A percentile compares a stretch with the other conserved stretches of the same genome.
Conservation (phyloP, 2,329 filamentous ascomycete genomes). For the Diplodia intermedia region DNA sequence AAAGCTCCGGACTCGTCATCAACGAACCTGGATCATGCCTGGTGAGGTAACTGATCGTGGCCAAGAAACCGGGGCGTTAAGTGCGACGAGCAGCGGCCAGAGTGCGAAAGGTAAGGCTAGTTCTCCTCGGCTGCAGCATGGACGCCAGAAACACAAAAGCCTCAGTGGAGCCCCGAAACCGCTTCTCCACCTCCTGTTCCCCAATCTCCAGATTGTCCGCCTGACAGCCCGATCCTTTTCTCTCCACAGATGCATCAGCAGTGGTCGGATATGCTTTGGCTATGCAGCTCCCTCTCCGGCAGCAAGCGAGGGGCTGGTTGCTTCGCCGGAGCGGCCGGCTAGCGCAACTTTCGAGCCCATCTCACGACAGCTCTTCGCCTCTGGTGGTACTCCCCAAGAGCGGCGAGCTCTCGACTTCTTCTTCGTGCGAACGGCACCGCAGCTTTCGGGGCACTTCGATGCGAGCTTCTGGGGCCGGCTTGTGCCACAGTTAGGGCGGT, state of each 20-base stretch:
- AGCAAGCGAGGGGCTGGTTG: neutral
- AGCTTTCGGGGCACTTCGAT: slow-evolving; percentile 45
- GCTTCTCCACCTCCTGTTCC: neutral
- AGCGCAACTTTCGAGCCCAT: slow-evolving; percentile 26
- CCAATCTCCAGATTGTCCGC: neutral
- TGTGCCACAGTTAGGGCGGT: slow-evolving; percentile 49
- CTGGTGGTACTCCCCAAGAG: slow-evolving; percentile 34
- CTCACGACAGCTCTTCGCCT: slow-evolving; percentile 13
- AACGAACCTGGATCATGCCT: slow-evolving; percentile 8
- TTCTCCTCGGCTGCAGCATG: neutral
- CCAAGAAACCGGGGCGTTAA: slow-evolving; percentile 42
- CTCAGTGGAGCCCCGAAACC: neutral
- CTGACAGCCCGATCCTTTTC: neutral
- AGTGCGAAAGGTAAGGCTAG: slow-evolving; percentile 47
- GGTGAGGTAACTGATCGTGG: slow-evolving; percentile 1
- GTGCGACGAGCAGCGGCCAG: slow-evolving; percentile 49
- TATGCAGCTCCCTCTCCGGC: slow-evolving; percentile 32
- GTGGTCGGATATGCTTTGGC: slow-evolving; percentile 43
- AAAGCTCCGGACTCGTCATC: neutral
- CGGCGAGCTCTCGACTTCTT: slow-evolving; percentile 50
- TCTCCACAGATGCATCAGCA: slow-evolving; percentile 38
- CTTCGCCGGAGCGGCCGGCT: neutral
- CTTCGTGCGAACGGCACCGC: slow-evolving; percentile 47
- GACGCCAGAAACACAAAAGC: slow-evolving; percentile 8
- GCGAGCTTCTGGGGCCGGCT: slow-evolving; percentile 50